Evolutionary conservation across 2,329 filamentous ascomycete species (phyloP).

Genomic region (Aspergillus luchuensis): DNA sequence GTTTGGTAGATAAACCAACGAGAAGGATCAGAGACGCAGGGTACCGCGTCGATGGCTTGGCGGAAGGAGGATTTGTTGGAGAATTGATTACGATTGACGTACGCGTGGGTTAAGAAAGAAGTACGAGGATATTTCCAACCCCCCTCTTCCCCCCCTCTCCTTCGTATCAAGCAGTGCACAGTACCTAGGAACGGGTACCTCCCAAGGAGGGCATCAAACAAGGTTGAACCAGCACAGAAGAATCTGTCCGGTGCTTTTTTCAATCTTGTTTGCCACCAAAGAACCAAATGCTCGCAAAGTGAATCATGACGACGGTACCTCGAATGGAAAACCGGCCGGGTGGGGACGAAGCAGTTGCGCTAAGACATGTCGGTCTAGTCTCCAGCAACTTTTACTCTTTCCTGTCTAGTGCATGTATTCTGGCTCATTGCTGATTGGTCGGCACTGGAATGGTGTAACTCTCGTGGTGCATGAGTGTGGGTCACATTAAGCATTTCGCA

Average conservation of each 20-base stretch:
- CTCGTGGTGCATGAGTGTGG: neutral
- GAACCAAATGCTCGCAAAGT: neutral
- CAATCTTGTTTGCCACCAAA: neutral
- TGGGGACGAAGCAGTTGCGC: neutral
- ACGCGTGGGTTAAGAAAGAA: neutral
- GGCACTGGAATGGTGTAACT: neutral
- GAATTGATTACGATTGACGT: neutral
- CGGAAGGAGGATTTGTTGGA: neutral
- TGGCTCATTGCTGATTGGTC: neutral
- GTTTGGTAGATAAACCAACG: neutral
- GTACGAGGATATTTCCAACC: neutral
- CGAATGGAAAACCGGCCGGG: neutral
- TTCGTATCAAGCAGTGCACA: neutral
- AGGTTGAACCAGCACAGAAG: neutral
- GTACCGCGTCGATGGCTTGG: constrained; percentile 1
- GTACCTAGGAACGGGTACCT: neutral
- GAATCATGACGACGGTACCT: constrained; percentile 1
- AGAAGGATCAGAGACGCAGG: neutral
- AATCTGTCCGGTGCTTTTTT: neutral
- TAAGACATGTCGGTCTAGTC: neutral
- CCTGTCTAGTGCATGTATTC: neutral
- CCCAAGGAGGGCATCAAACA: neutral
- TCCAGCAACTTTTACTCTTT: neutral
- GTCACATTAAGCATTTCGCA: neutral
- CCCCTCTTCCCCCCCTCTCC: neutral